Evolutionary conservation across 2,329 filamentous ascomycete genomes (phyloP).

Genomic region (Exophiala oligosperma): DNA sequence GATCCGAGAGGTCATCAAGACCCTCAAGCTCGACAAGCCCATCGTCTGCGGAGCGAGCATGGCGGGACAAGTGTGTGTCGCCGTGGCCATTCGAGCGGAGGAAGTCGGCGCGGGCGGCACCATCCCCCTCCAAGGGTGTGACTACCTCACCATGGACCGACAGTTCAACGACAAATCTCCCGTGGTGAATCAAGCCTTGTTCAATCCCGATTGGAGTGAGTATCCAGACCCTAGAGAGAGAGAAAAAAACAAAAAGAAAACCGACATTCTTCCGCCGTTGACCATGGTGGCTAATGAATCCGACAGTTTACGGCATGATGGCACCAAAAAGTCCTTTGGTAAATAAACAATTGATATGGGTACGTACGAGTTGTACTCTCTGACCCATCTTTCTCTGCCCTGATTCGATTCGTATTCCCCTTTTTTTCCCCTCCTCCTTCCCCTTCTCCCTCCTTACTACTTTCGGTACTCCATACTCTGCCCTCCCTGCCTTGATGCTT

Average conservation of each 20-base stretch:
- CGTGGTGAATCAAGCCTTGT: slow-evolving; percentile 50
- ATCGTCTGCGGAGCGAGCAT: slow-evolving; percentile 54
- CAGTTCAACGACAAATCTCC: slow-evolving; percentile 49
- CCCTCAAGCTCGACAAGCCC: slow-evolving; percentile 44
- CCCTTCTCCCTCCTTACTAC: not conserved
- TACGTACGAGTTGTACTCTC: not conserved
- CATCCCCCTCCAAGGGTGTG: slow-evolving; percentile 45
- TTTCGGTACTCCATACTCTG: not conserved
- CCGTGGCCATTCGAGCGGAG: slow-evolving; percentile 47
- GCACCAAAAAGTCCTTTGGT: slow-evolving; percentile 45
- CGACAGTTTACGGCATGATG: slow-evolving; percentile 49
- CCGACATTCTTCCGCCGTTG: too few species aligned
- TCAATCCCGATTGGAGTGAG: slow-evolving; percentile 47
- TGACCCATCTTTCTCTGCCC: not conserved
- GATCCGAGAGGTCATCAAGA: slow-evolving; percentile 47
- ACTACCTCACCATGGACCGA: slow-evolving; percentile 36
- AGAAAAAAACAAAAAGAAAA: too few species aligned
- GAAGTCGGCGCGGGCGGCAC: slow-evolving; percentile 49
- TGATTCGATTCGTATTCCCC: not conserved
- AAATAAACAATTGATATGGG: slow-evolving; percentile 50
- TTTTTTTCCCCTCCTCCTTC: not conserved
- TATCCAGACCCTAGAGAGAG: not conserved
- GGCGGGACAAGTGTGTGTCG: slow-evolving; percentile 51
- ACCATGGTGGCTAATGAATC: too few species aligned
- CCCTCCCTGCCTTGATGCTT: not conserved